Evolutionary conservation across 139 green algal species (phyloP).

Genomic region (Chlorella sp.): DNA sequence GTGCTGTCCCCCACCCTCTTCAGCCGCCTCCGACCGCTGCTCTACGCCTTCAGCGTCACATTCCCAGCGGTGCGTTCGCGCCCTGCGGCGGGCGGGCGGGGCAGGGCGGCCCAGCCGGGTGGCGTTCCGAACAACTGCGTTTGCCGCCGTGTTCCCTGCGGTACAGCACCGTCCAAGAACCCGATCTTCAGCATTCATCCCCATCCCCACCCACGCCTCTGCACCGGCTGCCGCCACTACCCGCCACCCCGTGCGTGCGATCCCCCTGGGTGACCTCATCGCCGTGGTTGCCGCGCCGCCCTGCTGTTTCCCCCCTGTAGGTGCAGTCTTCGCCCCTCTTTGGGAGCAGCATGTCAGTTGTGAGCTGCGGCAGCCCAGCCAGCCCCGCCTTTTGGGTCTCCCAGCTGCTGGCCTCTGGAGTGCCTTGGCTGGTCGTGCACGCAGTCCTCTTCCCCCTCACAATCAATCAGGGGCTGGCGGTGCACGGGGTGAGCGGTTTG

Average conservation of each 20-base stretch:
- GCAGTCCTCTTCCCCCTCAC: constrained; percentile 20
- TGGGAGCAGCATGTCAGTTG: neutral
- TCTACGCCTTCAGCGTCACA: neutral
- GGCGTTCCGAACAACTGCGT: too few relatives aligned
- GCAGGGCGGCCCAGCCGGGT: too few relatives aligned
- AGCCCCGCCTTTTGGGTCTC: constrained; percentile 19
- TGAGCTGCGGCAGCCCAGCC: constrained; percentile 3
- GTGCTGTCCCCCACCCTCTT: neutral
- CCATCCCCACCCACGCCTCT: too few relatives aligned
- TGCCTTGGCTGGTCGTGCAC: constrained; percentile 25
- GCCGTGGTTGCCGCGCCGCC: too few relatives aligned
- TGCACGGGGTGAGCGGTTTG: neutral
- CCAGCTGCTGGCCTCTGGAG: constrained; percentile 25
- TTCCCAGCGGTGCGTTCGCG: neutral
- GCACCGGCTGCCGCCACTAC: too few relatives aligned
- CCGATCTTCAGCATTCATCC: too few relatives aligned
- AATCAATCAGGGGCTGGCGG: constrained; percentile 10
- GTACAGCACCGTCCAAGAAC: too few relatives aligned
- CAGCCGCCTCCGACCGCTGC: constrained; percentile 9
- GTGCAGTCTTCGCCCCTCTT: constrained; percentile 3
- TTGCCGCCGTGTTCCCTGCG: too few relatives aligned
- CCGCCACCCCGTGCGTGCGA: too few relatives aligned
- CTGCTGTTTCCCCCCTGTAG: neutral
- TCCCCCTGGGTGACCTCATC: too few relatives aligned
- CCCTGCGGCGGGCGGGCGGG: too few relatives aligned